phyloP scores from a whole-genome alignment of 2,329 filamentous ascomycete species.

The Myriangium duriaei region DNA sequence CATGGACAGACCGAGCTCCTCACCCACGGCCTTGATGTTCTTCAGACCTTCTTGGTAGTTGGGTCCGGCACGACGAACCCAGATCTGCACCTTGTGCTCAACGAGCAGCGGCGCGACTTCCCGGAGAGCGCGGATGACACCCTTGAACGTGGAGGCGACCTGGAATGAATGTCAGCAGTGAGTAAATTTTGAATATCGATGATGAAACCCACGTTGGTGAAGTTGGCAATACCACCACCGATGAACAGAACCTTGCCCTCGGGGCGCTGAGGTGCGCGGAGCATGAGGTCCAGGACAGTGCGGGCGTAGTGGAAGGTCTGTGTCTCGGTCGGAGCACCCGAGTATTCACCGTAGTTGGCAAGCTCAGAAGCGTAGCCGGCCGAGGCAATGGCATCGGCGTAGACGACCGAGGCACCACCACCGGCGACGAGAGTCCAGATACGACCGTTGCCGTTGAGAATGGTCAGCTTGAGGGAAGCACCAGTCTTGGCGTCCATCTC shows the following conservation, averaged over 20 bases:
- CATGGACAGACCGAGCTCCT: slow-evolving; percentile 92
- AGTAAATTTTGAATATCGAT: slow-evolving; percentile 5
- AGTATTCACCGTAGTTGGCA: slow-evolving; percentile 99
- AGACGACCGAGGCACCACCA: slow-evolving; percentile 98
- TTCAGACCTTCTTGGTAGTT: slow-evolving; percentile 99
- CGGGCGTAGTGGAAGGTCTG: slow-evolving; percentile 99
- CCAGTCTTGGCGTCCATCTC: slow-evolving; percentile 99
- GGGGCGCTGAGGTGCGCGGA: slow-evolving; percentile 69
- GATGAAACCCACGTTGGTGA: slow-evolving; percentile 64
- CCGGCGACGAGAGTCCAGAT: slow-evolving; percentile 98
- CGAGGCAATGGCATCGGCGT: slow-evolving; percentile 95
- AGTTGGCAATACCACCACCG: slow-evolving; percentile 99
- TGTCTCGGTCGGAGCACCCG: slow-evolving; percentile 93
- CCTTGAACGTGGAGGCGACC: slow-evolving; percentile 96
- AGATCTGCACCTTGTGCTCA: slow-evolving; percentile 98
- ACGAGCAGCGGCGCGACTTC: slow-evolving; percentile 74
- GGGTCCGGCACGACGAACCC: slow-evolving; percentile 80
- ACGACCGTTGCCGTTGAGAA: slow-evolving; percentile 81
- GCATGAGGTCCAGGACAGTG: slow-evolving; percentile 94
- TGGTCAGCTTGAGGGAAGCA: slow-evolving; percentile 95
- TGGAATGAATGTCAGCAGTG: slow-evolving; percentile 16
- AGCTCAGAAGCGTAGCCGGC: slow-evolving; percentile 90
- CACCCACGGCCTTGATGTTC: slow-evolving; percentile 96
- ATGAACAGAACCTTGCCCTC: slow-evolving; percentile 99
- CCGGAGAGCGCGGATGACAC: slow-evolving; percentile 89